These are phyloP conservation scores for Phialocephala sp. DNA, from an alignment of 2,329 filamentous ascomycete species.

Conservation along the genomic window DNA sequence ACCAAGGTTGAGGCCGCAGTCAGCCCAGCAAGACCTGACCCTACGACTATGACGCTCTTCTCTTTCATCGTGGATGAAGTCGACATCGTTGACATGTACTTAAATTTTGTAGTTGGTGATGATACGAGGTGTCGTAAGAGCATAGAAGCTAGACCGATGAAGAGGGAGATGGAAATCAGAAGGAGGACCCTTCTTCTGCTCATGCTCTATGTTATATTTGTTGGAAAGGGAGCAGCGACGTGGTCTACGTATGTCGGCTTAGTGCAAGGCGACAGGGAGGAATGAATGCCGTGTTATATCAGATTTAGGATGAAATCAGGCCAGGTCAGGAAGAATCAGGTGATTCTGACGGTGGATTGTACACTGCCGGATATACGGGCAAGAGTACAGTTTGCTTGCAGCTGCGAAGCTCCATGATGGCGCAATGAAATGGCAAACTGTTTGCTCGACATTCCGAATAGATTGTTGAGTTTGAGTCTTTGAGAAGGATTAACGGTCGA, in stretches of 20 bases:
- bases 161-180: slow-evolving; percentile 19
- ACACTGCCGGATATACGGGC: background rate
- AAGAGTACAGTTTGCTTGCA: background rate
- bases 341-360: background rate
- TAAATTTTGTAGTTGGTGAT: background rate
- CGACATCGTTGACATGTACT: background rate
- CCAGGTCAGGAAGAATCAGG: slow-evolving; percentile 6
- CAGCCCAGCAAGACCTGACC: slow-evolving; percentile 68
- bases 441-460: background rate
- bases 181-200: slow-evolving; percentile 18
- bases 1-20: slow-evolving; percentile 63
- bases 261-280: background rate
- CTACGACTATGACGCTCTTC: slow-evolving; percentile 60
- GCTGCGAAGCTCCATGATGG: background rate
- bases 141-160: slow-evolving; percentile 27
- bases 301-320: slow-evolving; percentile 6
- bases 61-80: background rate
- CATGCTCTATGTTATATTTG: slow-evolving; percentile 6
- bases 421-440: background rate
- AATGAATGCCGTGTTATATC: slow-evolving; percentile 1
- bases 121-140: slow-evolving; percentile 19
- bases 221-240: background rate
- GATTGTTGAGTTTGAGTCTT: background rate
- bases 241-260: background rate
- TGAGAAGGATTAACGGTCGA: background rate